phyloP scores from a whole-genome alignment of 2,329 filamentous ascomycete genomes.

The Microsporum ferrugineum region DNA sequence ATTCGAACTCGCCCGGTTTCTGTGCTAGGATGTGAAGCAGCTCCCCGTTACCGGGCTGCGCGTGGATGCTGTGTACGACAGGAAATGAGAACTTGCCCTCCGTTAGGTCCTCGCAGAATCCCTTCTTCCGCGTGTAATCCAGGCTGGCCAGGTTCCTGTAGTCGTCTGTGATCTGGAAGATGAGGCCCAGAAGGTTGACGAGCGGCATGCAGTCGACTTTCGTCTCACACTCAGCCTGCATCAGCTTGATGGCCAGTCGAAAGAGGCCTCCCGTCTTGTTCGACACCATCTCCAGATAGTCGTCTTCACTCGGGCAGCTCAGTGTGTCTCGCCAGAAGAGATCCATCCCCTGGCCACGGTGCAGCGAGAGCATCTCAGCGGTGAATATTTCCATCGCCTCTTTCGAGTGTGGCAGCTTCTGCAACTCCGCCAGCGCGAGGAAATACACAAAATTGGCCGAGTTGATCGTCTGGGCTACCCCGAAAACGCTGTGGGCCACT shows the following conservation, averaged over 20 bases:
- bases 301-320: conserved; percentile 27
- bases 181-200: conserved; percentile 42
- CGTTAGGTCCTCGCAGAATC: conserved; percentile 48
- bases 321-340: conserved; percentile 30
- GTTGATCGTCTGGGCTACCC: conserved; percentile 36
- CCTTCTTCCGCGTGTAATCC: conserved; percentile 72
- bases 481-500: conserved; percentile 35
- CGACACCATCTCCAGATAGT: conserved; percentile 34
- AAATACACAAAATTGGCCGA: conserved; percentile 37
- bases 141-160: conserved; percentile 63
- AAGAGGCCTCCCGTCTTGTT: conserved; percentile 35
- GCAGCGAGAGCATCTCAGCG: conserved; percentile 29
- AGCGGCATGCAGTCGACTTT: conserved; percentile 42
- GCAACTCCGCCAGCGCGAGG: conserved; percentile 18
- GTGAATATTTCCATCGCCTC: conserved; percentile 27
- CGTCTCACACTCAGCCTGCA: conserved; percentile 20
- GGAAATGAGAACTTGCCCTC: conserved; percentile 26
- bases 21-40: no score
- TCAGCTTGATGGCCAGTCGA: conserved; percentile 27
- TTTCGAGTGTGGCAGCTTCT: conserved; percentile 23
- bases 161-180: conserved; percentile 44
- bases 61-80: conserved; percentile 17
- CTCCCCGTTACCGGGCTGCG: no score
- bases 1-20: no score
- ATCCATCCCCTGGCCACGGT: conserved; percentile 33